A percentile compares a stretch with the other conserved stretches of the same genome.
phyloP scores from a whole-genome alignment of 176 grass and related monocot genomes.

The Triticum dicoccoides region DNA sequence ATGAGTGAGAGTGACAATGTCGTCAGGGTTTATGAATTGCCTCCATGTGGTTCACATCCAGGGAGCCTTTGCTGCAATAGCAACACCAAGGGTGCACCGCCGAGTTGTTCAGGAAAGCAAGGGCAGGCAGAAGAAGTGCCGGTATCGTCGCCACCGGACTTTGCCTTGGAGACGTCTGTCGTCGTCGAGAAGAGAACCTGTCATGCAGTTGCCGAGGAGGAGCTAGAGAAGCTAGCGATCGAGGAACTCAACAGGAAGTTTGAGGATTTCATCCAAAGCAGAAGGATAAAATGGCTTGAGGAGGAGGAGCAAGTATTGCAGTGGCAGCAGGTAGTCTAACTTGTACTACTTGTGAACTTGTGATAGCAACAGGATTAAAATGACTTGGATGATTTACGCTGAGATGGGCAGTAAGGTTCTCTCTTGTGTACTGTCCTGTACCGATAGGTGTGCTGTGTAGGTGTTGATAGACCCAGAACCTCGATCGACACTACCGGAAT shows the following conservation, averaged over 20 bases:
- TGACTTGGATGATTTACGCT: no score
- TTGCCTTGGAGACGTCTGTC: background rate
- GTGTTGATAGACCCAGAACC: no score
- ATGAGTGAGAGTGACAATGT: no score
- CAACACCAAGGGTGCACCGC: background rate
- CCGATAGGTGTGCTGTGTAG: no score
- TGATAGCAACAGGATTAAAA: no score
- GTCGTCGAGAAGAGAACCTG: background rate
- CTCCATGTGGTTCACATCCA: background rate
- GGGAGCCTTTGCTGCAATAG: background rate
- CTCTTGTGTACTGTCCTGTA: no score
- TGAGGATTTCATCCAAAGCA: slow-evolving; percentile 35
- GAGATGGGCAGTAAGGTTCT: no score
- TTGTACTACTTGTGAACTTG: no score
- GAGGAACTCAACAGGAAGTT: slow-evolving; percentile 36
- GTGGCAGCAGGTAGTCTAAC: no score
- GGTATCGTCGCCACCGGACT: background rate
- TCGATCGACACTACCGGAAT: no score
- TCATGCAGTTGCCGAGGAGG: background rate
- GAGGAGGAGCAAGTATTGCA: background rate
- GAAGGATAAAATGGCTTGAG: background rate
- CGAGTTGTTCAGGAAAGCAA: background rate
- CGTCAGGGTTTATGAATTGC: background rate
- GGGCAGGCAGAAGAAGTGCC: background rate
- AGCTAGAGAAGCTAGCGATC: slow-evolving; percentile 24